phyloP scores from a whole-genome alignment of 805 yeast genomes.

The Blastobotrys parvus region DNA sequence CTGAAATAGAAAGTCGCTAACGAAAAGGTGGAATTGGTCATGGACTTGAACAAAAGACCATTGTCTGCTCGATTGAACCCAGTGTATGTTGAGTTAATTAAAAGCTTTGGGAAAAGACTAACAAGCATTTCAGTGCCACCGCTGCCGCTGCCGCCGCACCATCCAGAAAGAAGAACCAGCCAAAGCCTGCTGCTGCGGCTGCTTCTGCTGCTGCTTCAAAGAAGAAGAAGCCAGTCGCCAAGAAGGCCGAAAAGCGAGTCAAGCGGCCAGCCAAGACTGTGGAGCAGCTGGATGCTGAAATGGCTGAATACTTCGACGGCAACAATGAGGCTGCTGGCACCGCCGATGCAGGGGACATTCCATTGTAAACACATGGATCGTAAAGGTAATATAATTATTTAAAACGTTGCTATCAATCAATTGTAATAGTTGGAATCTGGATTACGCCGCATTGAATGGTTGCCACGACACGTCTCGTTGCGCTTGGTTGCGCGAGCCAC shows the following conservation, averaged over 20 bases:
- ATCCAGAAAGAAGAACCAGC: not conserved
- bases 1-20: not conserved
- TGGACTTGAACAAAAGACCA: constrained; percentile 68
- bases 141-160: constrained; percentile 9
- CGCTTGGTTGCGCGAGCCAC: too few species aligned
- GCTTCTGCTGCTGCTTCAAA: constrained; percentile 17
- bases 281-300: constrained; percentile 91
- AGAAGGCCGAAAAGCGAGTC: constrained; percentile 19
- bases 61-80: constrained; percentile 65
- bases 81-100: too few species aligned
- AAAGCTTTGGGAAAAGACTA: not conserved
- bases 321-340: constrained; percentile 14
- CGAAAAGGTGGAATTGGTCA: constrained; percentile 56
- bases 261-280: constrained; percentile 60
- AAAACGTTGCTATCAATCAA: not conserved
- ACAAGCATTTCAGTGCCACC: not conserved
- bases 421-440: too few species aligned
- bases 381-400: not conserved
- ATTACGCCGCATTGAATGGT: too few species aligned
- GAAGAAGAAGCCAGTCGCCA: constrained; percentile 9
- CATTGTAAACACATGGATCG: too few species aligned
- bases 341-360: not conserved
- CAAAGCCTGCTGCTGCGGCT: constrained; percentile 7
- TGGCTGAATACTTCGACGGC: constrained; percentile 78
- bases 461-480: too few species aligned